These are phyloP conservation scores for Apiosordaria backusii DNA, from an alignment of 495 filamentous ascomycete genomes.

Conservation along the genomic window DNA sequence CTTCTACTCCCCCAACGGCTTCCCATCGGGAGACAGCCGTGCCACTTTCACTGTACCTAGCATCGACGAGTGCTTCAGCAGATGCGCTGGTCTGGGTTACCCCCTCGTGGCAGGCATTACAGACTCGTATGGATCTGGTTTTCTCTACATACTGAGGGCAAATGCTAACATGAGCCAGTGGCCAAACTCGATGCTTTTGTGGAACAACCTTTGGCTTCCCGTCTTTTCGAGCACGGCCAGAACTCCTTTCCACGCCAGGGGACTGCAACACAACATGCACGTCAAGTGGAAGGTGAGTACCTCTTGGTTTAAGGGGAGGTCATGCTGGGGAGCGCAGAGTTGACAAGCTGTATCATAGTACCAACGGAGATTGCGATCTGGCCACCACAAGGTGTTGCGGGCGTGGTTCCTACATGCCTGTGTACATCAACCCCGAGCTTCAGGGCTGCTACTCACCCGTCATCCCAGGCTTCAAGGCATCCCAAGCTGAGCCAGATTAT, in stretches of 20 bases:
- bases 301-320: not conserved
- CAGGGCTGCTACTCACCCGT: conserved; percentile 4
- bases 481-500: not conserved
- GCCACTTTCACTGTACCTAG: not conserved
- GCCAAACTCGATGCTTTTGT: not conserved
- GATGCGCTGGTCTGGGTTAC: conserved; percentile 6
- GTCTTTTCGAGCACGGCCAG: not conserved
- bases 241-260: not conserved
- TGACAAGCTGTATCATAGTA: not conserved
- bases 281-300: not conserved
- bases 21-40: not conserved
- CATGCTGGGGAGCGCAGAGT: not conserved
- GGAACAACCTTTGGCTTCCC: not conserved
- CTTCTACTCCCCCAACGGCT: not conserved
- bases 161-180: not conserved
- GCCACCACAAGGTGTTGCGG: not conserved
- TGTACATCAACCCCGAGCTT: conserved; percentile 9
- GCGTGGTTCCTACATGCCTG: not conserved
- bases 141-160: not conserved
- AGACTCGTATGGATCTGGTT: not conserved
- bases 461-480: conserved; percentile 9
- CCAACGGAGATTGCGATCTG: not conserved
- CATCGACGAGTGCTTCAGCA: not conserved
- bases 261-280: conserved; percentile 8
- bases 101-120: not conserved